Percentiles rank a stretch among this genome's conserved stretches.
Conservation (phyloP, 2,329 filamentous ascomycete species). For the Chrysoporthe deuterocubensis region DNA sequence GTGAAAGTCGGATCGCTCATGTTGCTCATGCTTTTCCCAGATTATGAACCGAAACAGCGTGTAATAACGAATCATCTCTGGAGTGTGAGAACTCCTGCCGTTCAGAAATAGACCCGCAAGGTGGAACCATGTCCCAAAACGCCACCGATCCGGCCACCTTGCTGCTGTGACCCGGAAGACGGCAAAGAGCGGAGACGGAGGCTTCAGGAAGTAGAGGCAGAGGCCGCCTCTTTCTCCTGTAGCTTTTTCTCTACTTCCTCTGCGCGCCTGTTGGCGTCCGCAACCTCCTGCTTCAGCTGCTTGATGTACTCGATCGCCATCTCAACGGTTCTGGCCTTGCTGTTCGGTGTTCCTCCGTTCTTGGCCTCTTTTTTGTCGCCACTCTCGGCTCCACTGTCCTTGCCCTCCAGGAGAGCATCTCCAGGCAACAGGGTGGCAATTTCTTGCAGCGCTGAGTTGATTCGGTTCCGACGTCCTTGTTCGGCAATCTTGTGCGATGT, state of each 20-base stretch:
- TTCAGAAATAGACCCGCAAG: too few relatives aligned
- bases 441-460: constrained; percentile 90
- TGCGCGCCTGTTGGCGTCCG: constrained; percentile 65
- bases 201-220: background rate
- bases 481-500: constrained; percentile 98
- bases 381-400: constrained; percentile 51
- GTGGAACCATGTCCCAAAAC: background rate
- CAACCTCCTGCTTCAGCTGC: constrained; percentile 74
- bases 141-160: background rate
- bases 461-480: constrained; percentile 91
- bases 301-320: constrained; percentile 96
- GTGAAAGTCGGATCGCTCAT: too few relatives aligned
- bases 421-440: constrained; percentile 83
- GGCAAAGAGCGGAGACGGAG: background rate
- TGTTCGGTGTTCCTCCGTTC: constrained; percentile 65
- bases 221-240: constrained; percentile 16
- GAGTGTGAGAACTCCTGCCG: background rate
- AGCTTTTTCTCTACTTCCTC: constrained; percentile 68
- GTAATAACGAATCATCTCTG: background rate
- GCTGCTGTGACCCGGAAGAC: background rate
- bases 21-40: too few relatives aligned
- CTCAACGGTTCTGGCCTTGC: constrained; percentile 97
- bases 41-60: background rate
- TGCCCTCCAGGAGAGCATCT: constrained; percentile 22
- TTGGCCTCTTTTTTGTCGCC: constrained; percentile 49